A percentile compares a stretch with the other conserved stretches of the same genome.
These are phyloP conservation scores for Cytospora piceae DNA, from an alignment of 2,329 filamentous ascomycete genomes.

Conservation along the genomic window DNA sequence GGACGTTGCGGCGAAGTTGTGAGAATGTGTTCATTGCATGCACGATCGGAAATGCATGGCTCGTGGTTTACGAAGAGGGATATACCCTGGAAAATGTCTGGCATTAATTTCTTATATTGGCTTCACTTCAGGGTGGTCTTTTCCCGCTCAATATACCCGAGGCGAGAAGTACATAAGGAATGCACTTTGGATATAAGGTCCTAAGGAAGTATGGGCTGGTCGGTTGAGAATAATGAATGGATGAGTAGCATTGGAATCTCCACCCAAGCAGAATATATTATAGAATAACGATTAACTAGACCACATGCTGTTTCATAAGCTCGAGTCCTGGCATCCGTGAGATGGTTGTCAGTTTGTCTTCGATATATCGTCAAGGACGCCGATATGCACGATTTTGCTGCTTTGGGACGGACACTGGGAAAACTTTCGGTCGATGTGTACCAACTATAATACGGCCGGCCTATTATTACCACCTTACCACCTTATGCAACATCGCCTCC, in stretches of 20 bases:
- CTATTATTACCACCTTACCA: background rate
- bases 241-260: background rate
- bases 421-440: too few relatives aligned
- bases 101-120: conserved; percentile 5
- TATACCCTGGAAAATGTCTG: background rate
- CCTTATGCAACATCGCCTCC: background rate
- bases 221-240: background rate
- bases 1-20: conserved; percentile 28
- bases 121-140: conserved; percentile 7
- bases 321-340: too few relatives aligned
- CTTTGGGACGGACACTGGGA: too few relatives aligned
- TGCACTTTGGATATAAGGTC: background rate
- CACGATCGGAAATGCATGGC: conserved; percentile 5
- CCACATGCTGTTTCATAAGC: too few relatives aligned
- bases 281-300: background rate
- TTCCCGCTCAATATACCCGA: conserved; percentile 9
- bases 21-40: background rate
- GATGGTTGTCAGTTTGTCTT: too few relatives aligned
- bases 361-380: too few relatives aligned
- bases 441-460: background rate
- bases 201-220: background rate
- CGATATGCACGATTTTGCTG: too few relatives aligned
- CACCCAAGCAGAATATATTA: background rate
- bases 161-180: background rate
- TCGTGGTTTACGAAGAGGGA: background rate